A percentile compares a stretch with the other conserved stretches of the same genome.
phyloP scores from a whole-genome alignment of 371 early-diverging fungal genomes.

The Conidiobolus incongruus region DNA sequence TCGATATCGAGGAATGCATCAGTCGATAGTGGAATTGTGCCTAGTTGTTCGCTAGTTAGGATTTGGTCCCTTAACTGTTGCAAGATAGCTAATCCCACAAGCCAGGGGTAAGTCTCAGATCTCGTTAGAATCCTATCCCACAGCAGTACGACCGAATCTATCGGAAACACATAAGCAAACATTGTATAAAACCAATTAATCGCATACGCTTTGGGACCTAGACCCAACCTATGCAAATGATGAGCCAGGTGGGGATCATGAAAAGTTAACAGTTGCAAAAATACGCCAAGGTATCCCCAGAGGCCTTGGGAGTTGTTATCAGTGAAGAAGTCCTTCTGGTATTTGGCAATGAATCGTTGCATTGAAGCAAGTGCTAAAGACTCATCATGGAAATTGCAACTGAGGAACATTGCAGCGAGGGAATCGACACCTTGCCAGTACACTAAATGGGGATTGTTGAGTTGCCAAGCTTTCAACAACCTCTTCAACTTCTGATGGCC shows the following conservation, averaged over 20 bases:
- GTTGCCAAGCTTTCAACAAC: constrained; percentile 42
- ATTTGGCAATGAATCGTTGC: constrained; percentile 33
- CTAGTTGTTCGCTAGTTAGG: constrained; percentile 35
- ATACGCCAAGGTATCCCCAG: constrained; percentile 34
- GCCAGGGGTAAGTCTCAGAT: constrained; percentile 32
- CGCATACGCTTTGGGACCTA: constrained; percentile 50
- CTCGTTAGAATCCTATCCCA: constrained; percentile 55
- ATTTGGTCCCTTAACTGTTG: constrained; percentile 31
- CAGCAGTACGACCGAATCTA: constrained; percentile 51
- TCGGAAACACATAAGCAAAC: constrained; percentile 51
- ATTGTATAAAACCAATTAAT: constrained; percentile 69
- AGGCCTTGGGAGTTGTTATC: constrained; percentile 41
- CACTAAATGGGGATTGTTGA: constrained; percentile 30
- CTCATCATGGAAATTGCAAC: constrained; percentile 47
- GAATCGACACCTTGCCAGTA: constrained; percentile 84
- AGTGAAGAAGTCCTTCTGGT: constrained; percentile 38
- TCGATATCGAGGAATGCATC: constrained; percentile 45
- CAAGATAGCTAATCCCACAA: constrained; percentile 44
- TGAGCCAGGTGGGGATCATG: constrained; percentile 50
- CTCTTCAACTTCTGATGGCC: constrained; percentile 49
- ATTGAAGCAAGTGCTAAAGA: constrained; percentile 42
- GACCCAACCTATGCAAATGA: constrained; percentile 34
- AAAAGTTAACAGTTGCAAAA: constrained; percentile 34
- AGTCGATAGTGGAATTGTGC: constrained; percentile 31
- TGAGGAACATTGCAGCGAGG: constrained; percentile 49